Evolutionary conservation across 2,329 filamentous ascomycete species (phyloP).

Genomic region (Ascochyta rabiei): DNA sequence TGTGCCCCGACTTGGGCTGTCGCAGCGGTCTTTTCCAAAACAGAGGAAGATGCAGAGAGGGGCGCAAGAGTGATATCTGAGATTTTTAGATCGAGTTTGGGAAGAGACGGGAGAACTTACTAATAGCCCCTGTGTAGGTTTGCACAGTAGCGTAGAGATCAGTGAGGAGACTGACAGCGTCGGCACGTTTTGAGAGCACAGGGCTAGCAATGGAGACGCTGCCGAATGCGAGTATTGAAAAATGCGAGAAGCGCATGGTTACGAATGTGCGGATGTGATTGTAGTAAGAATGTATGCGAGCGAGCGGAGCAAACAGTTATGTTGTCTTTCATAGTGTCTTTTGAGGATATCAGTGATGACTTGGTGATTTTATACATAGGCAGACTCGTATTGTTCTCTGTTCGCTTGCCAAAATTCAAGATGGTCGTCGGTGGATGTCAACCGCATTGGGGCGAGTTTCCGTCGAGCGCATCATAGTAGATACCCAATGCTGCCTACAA

Average conservation of each 20-base stretch:
- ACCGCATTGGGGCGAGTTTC: neutral
- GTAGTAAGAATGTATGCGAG: too few species aligned
- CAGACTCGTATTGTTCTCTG: neutral
- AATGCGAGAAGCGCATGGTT: conserved; percentile 23
- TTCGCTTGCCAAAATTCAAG: too few species aligned
- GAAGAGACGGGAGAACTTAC: neutral
- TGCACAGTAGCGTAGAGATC: conserved; percentile 27
- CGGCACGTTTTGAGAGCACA: conserved; percentile 14
- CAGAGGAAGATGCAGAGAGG: conserved; percentile 21
- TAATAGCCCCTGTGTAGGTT: conserved; percentile 28
- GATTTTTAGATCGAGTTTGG: neutral
- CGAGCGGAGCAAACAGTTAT: too few species aligned
- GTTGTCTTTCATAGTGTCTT: too few species aligned
- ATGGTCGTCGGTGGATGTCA: neutral
- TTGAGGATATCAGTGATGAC: too few species aligned
- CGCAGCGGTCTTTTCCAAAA: conserved; percentile 26
- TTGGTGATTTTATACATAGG: neutral
- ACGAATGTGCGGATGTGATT: neutral
- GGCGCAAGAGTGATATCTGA: conserved; percentile 26
- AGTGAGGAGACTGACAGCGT: conserved; percentile 21
- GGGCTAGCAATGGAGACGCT: conserved; percentile 26
- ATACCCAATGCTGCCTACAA: neutral
- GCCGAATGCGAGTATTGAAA: conserved; percentile 20
- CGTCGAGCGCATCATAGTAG: neutral
- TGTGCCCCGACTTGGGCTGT: conserved; percentile 22